Evolutionary conservation across 176 grass and related monocot species (phyloP).

Genomic region (Zea mays): DNA sequence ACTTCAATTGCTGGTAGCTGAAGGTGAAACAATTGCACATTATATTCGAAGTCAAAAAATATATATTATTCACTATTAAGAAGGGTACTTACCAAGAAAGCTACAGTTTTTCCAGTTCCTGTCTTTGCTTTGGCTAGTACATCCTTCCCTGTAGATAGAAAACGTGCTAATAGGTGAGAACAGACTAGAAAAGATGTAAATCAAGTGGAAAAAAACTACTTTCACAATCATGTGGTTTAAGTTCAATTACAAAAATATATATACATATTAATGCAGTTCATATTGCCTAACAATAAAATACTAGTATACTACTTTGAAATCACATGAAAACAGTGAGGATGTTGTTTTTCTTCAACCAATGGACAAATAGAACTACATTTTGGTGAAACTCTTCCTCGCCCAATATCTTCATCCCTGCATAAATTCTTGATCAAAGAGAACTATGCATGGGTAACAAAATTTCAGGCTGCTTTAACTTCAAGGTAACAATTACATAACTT

Average conservation of each 20-base stretch:
- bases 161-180: slow-evolving; percentile 7
- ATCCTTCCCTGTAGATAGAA: slow-evolving; percentile 76
- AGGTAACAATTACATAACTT: background rate
- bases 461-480: background rate
- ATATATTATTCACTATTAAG: slow-evolving; percentile 12
- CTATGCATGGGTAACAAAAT: slow-evolving; percentile 5
- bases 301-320: slow-evolving; percentile 1
- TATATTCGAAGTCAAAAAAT: background rate
- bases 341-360: slow-evolving; percentile 19
- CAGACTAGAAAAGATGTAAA: slow-evolving; percentile 9
- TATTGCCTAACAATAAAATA: background rate
- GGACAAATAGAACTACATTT: slow-evolving; percentile 1
- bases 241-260: background rate
- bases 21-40: slow-evolving; percentile 29
- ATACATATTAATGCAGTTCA: background rate
- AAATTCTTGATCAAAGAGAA: background rate
- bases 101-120: slow-evolving; percentile 96
- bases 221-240: background rate
- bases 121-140: slow-evolving; percentile 98
- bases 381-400: background rate
- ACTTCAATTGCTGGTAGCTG: slow-evolving; percentile 92
- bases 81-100: slow-evolving; percentile 77
- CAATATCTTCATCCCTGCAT: background rate
- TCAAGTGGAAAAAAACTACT: slow-evolving; percentile 7
- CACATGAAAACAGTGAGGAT: background rate